These are phyloP conservation scores for Nymphaea thermarum DNA, from an alignment of 164 flowering plant genomes.

Conservation along the genomic window DNA sequence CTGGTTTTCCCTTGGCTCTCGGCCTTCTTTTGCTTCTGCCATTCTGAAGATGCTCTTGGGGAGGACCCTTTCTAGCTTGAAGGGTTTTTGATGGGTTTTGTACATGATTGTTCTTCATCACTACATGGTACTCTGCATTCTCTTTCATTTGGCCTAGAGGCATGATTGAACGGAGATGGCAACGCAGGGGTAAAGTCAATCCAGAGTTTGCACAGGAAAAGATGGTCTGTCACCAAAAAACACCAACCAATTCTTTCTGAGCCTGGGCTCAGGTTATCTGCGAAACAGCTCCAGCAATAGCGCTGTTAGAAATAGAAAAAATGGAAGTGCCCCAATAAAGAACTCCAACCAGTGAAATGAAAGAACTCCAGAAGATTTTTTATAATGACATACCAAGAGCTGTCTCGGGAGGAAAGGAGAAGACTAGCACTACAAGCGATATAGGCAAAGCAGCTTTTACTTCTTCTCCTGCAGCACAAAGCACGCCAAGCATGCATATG, in stretches of 20 bases:
- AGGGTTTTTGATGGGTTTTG: slow-evolving; percentile 41
- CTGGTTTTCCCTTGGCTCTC: slow-evolving; percentile 27
- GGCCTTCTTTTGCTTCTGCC: slow-evolving; percentile 28
- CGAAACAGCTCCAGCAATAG: background rate
- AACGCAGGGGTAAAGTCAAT: no score
- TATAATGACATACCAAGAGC: slow-evolving; percentile 12
- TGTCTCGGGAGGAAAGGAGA: slow-evolving; percentile 20
- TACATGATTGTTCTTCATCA: slow-evolving; percentile 29
- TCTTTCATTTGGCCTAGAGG: slow-evolving; percentile 41
- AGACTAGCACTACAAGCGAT: slow-evolving; percentile 12
- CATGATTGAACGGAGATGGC: no score
- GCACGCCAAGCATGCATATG: no score
- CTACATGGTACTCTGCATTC: slow-evolving; percentile 67
- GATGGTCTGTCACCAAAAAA: no score
- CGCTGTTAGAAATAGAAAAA: no score
- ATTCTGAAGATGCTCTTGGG: slow-evolving; percentile 31
- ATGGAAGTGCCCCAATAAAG: background rate
- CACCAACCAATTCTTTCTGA: no score
- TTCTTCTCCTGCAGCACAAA: no score
- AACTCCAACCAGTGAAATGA: background rate
- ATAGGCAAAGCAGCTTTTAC: slow-evolving; percentile 28
- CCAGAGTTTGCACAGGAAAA: no score
- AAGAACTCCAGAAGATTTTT: slow-evolving; percentile 5
- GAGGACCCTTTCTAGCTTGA: slow-evolving; percentile 59
- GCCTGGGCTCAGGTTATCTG: slow-evolving; percentile 9